Evolutionary conservation across 2,329 filamentous ascomycete genomes (phyloP), one percentile per base, ranked within the genome.

Genomic region (Dryadomyces quercus-mongolicae): DNA sequence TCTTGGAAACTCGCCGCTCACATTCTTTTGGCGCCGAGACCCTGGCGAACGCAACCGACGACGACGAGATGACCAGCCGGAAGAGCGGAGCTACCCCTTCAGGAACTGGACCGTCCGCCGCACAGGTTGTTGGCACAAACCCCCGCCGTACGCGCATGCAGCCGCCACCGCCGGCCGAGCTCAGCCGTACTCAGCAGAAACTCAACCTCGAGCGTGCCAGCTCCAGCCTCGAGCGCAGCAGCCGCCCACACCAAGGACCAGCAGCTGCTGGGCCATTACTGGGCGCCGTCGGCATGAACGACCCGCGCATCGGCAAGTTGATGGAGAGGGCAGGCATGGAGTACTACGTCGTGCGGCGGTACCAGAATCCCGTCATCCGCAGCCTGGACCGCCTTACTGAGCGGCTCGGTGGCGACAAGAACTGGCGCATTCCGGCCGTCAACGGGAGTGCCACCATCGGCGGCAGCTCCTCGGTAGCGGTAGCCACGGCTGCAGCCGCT

Each of bases 131-230:
- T 31, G 38, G 36, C 20, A 47, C 31, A 1, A 48, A 57, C 3
- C 51, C 56, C 8, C 58, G 58, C 20, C 58, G 57, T 25, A 57
- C 54, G 0, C 54, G 49, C n/a, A 31, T 43, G 16, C 38, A 51
- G 7, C 47, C 55, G 3, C 55, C 58, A 12, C 69, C 70, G 1
- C 66, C 73, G 1, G 74, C 75, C 1, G 76, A 81, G 56, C 75
- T 79, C 59, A 86, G 82, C 53, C 76, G 85, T 15, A 87, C 84
- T 1, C 84, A 88, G 67, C 84, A 88, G 65, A 89, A 89, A 62
- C 72, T 89, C 15, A 84, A 87, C 68, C 74, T 89, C 1, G 84
- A 88, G 63, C 78, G 85, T 42, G 85, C 84, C 34, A 86, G 83
- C 63, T 87, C 84, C 3, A 80, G 78, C 59, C 83, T 88, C 49